Base-by-base conservation (phyloP, 2,329 filamentous ascomycete species). In the Ascocoryne sarcoides region DNA sequence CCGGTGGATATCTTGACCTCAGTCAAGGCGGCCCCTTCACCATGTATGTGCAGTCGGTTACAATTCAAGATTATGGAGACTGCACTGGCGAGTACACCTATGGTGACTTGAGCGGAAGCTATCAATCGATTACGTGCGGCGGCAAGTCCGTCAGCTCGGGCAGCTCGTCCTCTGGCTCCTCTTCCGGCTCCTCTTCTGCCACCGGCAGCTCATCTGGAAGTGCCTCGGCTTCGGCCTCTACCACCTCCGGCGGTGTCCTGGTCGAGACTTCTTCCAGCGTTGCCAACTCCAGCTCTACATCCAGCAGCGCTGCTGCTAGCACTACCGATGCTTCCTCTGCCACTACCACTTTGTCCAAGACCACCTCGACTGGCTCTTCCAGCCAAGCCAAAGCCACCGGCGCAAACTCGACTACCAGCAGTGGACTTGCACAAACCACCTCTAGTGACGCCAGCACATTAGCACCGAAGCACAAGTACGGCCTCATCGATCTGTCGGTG, bases 1-100 rank as follows among this genome's bases (percentile, higher is more conserved):
- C 80, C 33, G 79, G 80, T 35, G 81, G 82, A 39, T 52, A 61
- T 23, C 66, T 65, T 10, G 65, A 70, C 53, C 47, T 67, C 51
- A 54, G 50, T 44, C 49, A 67, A 43, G 68, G 52, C 10, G 68
- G 52, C 10, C 69, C 70, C 4, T 73, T 67, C 62, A 65, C 58
- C 45, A 73, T 74, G 69, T 65, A 62, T 34, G 68, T 75, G 41
- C 62, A 69, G 54, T 62, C 52, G 37, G 64, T 75, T 47, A 66
- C 62, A 43, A 65, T 75, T 50, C 63, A 61, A 45, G 73, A 75
- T 61, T 67, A 68, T 40, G 44, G 67, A 46, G n/a, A n/a, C n/a
- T 70, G 70, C 5, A 69, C 65, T 18, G 64, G 58, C 34, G 59
- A 64, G 38, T 75, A 75, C 62, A 56, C 63, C 44, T 75, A 66